Evolutionary conservation across 805 yeast genomes (phyloP).

Genomic region (Zygotorulaspora florentina): DNA sequence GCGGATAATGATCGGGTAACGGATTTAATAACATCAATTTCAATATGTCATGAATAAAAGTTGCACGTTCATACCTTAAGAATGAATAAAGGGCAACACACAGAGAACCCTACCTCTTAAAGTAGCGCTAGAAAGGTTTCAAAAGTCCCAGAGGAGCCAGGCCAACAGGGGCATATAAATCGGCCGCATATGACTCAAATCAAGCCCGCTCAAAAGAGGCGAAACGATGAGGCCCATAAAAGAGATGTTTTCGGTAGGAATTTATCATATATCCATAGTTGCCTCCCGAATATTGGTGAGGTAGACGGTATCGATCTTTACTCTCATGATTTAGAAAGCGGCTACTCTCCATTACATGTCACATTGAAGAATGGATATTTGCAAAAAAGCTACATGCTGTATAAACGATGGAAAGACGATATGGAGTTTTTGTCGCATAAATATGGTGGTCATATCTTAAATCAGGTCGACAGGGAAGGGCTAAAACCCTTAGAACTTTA

Average conservation of each 20-base stretch:
- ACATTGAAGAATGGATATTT: slow-evolving; percentile 39
- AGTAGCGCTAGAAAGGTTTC: too few relatives aligned
- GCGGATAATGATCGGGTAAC: too few relatives aligned
- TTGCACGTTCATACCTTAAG: too few relatives aligned
- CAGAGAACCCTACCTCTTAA: not conserved
- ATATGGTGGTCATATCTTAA: slow-evolving; percentile 31
- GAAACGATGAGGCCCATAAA: slow-evolving; percentile 11
- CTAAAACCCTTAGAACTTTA: slow-evolving; percentile 69
- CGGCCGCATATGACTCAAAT: slow-evolving; percentile 10
- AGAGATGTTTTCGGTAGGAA: slow-evolving; percentile 70
- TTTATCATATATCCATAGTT: slow-evolving; percentile 26
- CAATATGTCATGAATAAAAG: too few relatives aligned
- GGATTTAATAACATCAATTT: too few relatives aligned
- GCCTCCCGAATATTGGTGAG: slow-evolving; percentile 16
- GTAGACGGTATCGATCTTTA: slow-evolving; percentile 35
- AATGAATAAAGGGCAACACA: not conserved
- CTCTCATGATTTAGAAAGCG: slow-evolving; percentile 64
- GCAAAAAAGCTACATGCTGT: slow-evolving; percentile 30
- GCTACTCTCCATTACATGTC: slow-evolving; percentile 78
- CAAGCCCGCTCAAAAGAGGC: slow-evolving; percentile 5
- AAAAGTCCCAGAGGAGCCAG: too few relatives aligned
- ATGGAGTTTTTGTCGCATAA: slow-evolving; percentile 20
- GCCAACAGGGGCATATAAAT: not conserved
- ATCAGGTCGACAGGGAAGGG: slow-evolving; percentile 63
- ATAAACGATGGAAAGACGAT: slow-evolving; percentile 27